Percentiles rank a stretch among this genome's conserved stretches.
These are phyloP conservation scores for Eremomyces bilateralis DNA, from an alignment of 495 filamentous ascomycete genomes.

Conservation along the genomic window DNA sequence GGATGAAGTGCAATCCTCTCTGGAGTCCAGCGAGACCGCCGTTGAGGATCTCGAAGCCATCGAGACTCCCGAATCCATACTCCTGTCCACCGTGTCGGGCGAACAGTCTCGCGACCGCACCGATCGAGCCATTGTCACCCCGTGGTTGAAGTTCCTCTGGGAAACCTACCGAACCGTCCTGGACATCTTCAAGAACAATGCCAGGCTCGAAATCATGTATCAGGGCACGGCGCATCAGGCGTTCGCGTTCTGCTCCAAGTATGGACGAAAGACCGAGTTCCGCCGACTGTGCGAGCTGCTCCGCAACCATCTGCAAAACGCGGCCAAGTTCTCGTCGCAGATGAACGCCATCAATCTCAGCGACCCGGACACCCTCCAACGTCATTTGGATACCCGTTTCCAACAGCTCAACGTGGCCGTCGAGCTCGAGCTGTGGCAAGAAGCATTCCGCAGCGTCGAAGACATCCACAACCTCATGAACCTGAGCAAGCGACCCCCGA, in stretches of 20 bases:
- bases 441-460: conserved; percentile 95
- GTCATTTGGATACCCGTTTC: conserved; percentile 92
- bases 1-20: conserved; percentile 73
- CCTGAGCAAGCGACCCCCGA: conserved; percentile 96
- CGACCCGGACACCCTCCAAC: conserved; percentile 89
- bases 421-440: conserved; percentile 95
- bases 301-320: conserved; percentile 96
- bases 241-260: conserved; percentile 96
- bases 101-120: conserved; percentile 93
- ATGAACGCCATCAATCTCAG: conserved; percentile 99
- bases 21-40: conserved; percentile 57
- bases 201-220: conserved; percentile 89
- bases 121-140: conserved; percentile 91
- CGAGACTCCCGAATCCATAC: conserved; percentile 94
- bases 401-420: conserved; percentile 97
- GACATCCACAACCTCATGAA: conserved; percentile 97
- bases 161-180: conserved; percentile 98
- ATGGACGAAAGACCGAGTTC: conserved; percentile 97
- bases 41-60: conserved; percentile 92
- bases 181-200: conserved; percentile 97
- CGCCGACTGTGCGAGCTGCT: conserved; percentile 92
- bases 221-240: conserved; percentile 94
- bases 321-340: conserved; percentile 94
- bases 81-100: conserved; percentile 90
- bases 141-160: conserved; percentile 98